Percentiles rank a stretch among this genome's conserved stretches.
Conservation (phyloP, 2,329 filamentous ascomycete species). For the Aureobasidium pullulans region DNA sequence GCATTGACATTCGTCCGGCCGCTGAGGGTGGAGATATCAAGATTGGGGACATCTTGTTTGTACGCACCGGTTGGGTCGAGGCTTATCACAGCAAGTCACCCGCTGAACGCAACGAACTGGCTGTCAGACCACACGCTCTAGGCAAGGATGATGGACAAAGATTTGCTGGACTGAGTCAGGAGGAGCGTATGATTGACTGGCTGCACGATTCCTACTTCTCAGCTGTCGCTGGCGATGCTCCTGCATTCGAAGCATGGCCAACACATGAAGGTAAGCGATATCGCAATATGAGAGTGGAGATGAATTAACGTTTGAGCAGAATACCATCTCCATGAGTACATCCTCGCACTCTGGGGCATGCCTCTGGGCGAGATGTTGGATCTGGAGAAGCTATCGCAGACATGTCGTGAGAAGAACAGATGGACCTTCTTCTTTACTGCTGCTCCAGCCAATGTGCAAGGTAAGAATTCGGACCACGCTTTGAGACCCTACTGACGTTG, state of each 20-base stretch:
- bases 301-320: no score
- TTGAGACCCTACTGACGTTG: conserved; percentile 4
- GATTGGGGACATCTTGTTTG: conserved; percentile 51
- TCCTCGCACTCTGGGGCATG: conserved; percentile 47
- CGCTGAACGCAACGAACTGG: conserved; percentile 29
- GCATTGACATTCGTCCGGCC: conserved; percentile 47
- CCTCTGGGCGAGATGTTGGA: conserved; percentile 51
- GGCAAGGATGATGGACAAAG: conserved; percentile 27
- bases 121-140: conserved; percentile 38
- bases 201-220: conserved; percentile 43
- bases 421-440: conserved; percentile 46
- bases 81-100: conserved; percentile 54
- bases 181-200: conserved; percentile 31
- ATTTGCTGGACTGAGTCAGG: not conserved
- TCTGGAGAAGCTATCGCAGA: conserved; percentile 36
- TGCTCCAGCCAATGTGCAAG: conserved; percentile 51
- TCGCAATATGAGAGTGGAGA: conserved; percentile 36
- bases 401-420: conserved; percentile 15
- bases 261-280: conserved; percentile 31
- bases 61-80: conserved; percentile 58
- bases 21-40: conserved; percentile 48
- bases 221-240: conserved; percentile 56
- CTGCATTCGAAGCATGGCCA: conserved; percentile 52
- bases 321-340: conserved; percentile 48
- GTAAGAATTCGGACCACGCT: conserved; percentile 23